Base-by-base conservation (phyloP, 1,284 basidiomycete genomes). In the Naganishia liquefaciens region DNA sequence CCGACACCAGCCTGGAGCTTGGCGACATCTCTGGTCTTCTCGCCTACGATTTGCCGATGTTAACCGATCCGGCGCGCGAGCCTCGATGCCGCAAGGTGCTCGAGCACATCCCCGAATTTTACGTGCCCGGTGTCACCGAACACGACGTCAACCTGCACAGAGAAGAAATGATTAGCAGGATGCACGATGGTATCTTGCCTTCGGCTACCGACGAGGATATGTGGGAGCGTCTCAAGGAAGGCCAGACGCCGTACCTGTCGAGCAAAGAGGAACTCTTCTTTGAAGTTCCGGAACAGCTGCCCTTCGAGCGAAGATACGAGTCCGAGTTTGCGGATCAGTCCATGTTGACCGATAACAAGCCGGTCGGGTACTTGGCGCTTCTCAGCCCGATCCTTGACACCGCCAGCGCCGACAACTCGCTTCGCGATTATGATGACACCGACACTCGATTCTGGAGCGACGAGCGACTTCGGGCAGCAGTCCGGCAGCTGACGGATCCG, bases 241-340 rank as follows among this genome's bases (percentile, higher is more conserved):
- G 21, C 5, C 40, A 55, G 23, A 55, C 54, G 25, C 54, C 54
- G 2, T 55, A 28, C 42, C 42, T 55, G 5, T 55, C 54, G 42
- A 28, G n/a, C 10, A 33, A 28, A 27, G 54, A 55, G 23, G 54
- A 55, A 25, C 23, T n/a, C 4, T 55, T 55, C 42, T 55, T 55
- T 42, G 54, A 55, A 30, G 25, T 33, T 19, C 54, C 54, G 15
- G 42, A 23, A 7, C 25, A 28, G 33, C 40, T 55, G 9, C 42
- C 54, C 13, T 44, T 46, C 27, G 40, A 44, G 23, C 25, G 25
- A 5, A 5, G 13, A 27, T 15, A 11, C 47, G 23, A 27, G 23
- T 10, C 33, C 33, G 33, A 37, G 6, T 37, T 37, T 13, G 33
- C 33, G 9, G 33, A 37, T 13, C 3, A 37, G 33, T 37, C 33